phyloP scores from a whole-genome alignment of 495 filamentous ascomycete species.

The Pseudomonodictys pantanalensis region DNA sequence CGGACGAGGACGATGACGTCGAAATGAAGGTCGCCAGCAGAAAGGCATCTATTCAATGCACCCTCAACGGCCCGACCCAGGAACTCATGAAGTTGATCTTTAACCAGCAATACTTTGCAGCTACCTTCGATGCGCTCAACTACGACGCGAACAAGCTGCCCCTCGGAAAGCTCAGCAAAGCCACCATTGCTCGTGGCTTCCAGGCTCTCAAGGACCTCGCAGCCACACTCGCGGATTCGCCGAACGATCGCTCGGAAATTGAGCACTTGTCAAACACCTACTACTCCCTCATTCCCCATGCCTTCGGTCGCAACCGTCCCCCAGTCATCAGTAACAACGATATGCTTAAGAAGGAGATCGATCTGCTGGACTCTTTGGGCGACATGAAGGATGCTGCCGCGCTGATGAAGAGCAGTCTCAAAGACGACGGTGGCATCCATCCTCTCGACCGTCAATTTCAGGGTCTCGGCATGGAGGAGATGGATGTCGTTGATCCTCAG shows the following conservation, averaged over 20 bases:
- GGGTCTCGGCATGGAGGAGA: slow-evolving; percentile 68
- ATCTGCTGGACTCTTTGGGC: slow-evolving; percentile 69
- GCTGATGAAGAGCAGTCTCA: slow-evolving; percentile 64
- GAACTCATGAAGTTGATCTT: slow-evolving; percentile 77
- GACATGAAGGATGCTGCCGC: slow-evolving; percentile 79
- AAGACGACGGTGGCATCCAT: slow-evolving; percentile 51
- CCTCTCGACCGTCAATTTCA: slow-evolving; percentile 68
- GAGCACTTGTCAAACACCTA: slow-evolving; percentile 68
- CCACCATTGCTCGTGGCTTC: slow-evolving; percentile 68
- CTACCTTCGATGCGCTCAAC: slow-evolving; percentile 62
- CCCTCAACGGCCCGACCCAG: slow-evolving; percentile 58
- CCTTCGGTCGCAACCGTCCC: slow-evolving; percentile 70
- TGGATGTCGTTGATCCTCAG: slow-evolving; percentile 61
- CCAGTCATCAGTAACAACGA: slow-evolving; percentile 56
- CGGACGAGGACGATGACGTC: slow-evolving; percentile 42
- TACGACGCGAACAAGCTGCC: slow-evolving; percentile 79
- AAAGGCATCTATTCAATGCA: slow-evolving; percentile 43
- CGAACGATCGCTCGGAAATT: slow-evolving; percentile 42
- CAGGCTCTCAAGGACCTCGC: slow-evolving; percentile 66
- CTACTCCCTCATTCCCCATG: slow-evolving; percentile 79
- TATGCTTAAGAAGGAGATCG: slow-evolving; percentile 68
- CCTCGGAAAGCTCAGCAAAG: slow-evolving; percentile 76
- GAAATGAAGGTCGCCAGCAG: slow-evolving; percentile 32
- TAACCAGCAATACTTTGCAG: slow-evolving; percentile 65
- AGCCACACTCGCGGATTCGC: slow-evolving; percentile 57